Evolutionary conservation across 345 rosid species (phyloP).

Genomic region (Litchi chinensis): DNA sequence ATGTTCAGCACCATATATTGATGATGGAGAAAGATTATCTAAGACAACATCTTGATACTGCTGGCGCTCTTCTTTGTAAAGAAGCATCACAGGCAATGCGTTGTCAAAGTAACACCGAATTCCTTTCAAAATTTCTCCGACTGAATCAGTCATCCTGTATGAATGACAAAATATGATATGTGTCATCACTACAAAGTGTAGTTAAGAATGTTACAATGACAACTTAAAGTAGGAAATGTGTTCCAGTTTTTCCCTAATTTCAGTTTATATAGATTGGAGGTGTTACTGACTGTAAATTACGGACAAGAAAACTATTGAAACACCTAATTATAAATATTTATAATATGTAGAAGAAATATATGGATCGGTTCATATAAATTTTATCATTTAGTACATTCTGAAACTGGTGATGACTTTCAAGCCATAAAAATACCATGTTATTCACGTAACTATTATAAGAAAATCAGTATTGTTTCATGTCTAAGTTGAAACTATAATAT

Average conservation of each 20-base stretch:
- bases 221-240: neutral
- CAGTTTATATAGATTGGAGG: neutral
- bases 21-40: slow-evolving; percentile 64
- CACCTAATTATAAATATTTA: neutral
- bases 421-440: neutral
- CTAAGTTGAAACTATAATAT: neutral
- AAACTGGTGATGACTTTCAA: neutral
- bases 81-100: slow-evolving; percentile 80
- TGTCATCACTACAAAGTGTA: slow-evolving; percentile 7
- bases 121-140: slow-evolving; percentile 75
- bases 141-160: slow-evolving; percentile 62
- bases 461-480: neutral
- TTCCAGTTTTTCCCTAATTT: slow-evolving; percentile 2
- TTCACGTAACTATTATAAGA: neutral
- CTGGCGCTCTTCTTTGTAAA: slow-evolving; percentile 81
- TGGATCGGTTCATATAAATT: neutral
- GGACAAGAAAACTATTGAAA: no score
- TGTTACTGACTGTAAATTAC: no score
- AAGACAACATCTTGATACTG: slow-evolving; percentile 59
- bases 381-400: neutral
- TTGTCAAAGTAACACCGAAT: slow-evolving; percentile 80
- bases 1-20: slow-evolving; percentile 83
- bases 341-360: neutral
- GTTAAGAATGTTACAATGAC: neutral
- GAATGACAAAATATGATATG: slow-evolving; percentile 21